These are phyloP conservation scores for Fistulinella prunicolor DNA, from an alignment of 768 basidiomycete species.

Conservation along the genomic window DNA sequence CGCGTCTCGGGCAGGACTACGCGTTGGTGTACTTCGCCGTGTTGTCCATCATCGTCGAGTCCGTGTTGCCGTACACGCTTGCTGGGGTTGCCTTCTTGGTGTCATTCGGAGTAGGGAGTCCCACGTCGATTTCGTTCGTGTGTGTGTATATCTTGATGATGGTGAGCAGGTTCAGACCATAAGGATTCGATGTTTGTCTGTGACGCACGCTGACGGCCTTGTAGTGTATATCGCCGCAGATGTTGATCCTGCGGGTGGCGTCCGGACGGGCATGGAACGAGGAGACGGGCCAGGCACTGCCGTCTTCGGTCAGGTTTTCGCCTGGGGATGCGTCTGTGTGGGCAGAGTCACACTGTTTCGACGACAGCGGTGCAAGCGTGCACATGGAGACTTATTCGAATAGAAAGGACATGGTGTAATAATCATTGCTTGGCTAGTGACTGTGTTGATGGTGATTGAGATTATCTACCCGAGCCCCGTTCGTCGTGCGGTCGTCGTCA, in stretches of 20 bases:
- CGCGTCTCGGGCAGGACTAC: slow-evolving; percentile 17
- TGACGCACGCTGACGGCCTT: background rate
- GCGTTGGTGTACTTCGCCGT: slow-evolving; percentile 20
- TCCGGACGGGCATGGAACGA: slow-evolving; percentile 17
- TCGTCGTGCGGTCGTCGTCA: slow-evolving; percentile 1
- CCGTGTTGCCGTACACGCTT: slow-evolving; percentile 25
- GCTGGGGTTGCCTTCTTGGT: slow-evolving; percentile 24
- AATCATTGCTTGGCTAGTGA: background rate
- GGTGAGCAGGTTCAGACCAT: slow-evolving; percentile 15
- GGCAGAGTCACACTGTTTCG: background rate
- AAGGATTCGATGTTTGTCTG: too few relatives aligned
- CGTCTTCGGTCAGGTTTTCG: slow-evolving; percentile 16
- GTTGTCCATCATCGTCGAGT: slow-evolving; percentile 21
- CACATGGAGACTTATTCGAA: background rate
- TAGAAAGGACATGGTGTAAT: slow-evolving; percentile 2
- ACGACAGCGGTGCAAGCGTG: background rate
- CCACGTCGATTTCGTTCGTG: slow-evolving; percentile 12
- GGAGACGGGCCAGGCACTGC: slow-evolving; percentile 1
- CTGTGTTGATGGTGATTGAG: background rate
- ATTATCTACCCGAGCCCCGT: background rate
- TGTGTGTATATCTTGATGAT: slow-evolving; percentile 24
- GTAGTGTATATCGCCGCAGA: slow-evolving; percentile 26
- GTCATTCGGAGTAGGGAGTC: slow-evolving; percentile 18
- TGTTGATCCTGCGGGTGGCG: slow-evolving; percentile 24
- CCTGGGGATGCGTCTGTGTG: background rate